Conservation (phyloP, 2,329 filamentous ascomycete species). For the Phyllosticta capitalensis region DNA sequence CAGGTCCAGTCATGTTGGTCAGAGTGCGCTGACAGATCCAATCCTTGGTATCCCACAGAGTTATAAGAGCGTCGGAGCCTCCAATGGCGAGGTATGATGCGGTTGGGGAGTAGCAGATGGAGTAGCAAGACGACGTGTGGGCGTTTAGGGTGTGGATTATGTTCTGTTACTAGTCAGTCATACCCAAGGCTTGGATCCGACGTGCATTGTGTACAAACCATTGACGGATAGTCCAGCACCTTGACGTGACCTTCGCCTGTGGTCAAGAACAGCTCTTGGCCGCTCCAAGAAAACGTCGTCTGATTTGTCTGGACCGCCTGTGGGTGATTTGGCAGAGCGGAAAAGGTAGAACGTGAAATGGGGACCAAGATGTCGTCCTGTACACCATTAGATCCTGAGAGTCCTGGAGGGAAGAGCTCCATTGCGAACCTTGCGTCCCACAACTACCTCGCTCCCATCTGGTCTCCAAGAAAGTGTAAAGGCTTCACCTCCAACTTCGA, state of each 20-base stretch:
- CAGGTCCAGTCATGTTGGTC: slow-evolving; percentile 57
- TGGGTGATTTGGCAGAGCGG: slow-evolving; percentile 48
- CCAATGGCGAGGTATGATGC: slow-evolving; percentile 65
- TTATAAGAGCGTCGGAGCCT: slow-evolving; percentile 64
- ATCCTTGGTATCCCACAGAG: slow-evolving; percentile 67
- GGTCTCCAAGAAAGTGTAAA: slow-evolving; percentile 67
- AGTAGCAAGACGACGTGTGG: slow-evolving; percentile 63
- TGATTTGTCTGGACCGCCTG: slow-evolving; percentile 61
- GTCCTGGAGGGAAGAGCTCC: neutral
- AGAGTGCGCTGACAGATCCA: slow-evolving; percentile 69
- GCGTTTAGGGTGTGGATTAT: slow-evolving; percentile 53
- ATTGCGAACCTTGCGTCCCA: slow-evolving; percentile 57
- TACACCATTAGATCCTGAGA: slow-evolving; percentile 6
- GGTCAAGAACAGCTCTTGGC: slow-evolving; percentile 59
- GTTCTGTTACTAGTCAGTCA: slow-evolving; percentile 15
- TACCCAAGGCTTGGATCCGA: neutral
- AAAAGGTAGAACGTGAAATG: slow-evolving; percentile 50
- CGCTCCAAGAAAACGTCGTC: slow-evolving; percentile 64
- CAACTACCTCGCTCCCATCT: slow-evolving; percentile 54
- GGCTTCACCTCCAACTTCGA: slow-evolving; percentile 56
- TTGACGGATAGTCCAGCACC: slow-evolving; percentile 44
- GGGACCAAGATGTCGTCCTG: slow-evolving; percentile 55
- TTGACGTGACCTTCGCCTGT: slow-evolving; percentile 62
- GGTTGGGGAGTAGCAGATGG: slow-evolving; percentile 59
- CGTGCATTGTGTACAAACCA: slow-evolving; percentile 21